Conservation (phyloP, 2,329 filamentous ascomycete species). For the Cryphonectria parasitica region DNA sequence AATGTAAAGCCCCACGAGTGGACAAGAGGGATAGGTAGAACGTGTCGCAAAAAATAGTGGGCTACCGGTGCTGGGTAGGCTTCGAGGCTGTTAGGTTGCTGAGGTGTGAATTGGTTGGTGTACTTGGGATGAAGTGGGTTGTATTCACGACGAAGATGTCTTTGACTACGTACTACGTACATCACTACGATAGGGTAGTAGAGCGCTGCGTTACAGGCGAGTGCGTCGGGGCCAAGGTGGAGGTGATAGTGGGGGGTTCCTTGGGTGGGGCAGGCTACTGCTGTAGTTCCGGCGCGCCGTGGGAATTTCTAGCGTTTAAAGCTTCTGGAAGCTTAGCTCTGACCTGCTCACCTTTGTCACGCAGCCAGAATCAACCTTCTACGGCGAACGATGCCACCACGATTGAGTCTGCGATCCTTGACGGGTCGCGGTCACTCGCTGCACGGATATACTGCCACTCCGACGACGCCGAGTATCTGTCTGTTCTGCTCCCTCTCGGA, state of each 20-base stretch:
- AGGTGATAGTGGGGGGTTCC: background rate
- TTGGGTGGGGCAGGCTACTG: background rate
- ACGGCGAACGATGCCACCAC: conserved; percentile 37
- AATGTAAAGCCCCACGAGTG: background rate
- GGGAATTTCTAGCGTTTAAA: conserved; percentile 12
- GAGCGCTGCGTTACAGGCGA: background rate
- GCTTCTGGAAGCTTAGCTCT: conserved; percentile 20
- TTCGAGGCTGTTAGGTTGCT: background rate
- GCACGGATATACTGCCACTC: conserved; percentile 8
- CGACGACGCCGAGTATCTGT: conserved; percentile 33
- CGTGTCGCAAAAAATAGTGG: background rate
- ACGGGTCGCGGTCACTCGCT: conserved; percentile 31
- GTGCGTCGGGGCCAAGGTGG: background rate
- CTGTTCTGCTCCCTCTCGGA: conserved; percentile 39
- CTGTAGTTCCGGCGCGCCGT: background rate
- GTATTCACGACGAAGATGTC: background rate
- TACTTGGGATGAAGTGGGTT: background rate
- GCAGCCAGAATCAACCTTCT: background rate
- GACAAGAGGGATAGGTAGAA: background rate
- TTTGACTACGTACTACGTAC: background rate
- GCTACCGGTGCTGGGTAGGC: background rate
- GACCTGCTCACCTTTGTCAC: background rate
- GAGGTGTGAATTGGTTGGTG: background rate
- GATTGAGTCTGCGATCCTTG: conserved; percentile 36
- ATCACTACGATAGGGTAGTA: background rate